Evolutionary conservation across 2,329 filamentous ascomycete genomes (phyloP), one percentile per base, ranked within the genome.

Genomic region (Thyridium curvatum): DNA sequence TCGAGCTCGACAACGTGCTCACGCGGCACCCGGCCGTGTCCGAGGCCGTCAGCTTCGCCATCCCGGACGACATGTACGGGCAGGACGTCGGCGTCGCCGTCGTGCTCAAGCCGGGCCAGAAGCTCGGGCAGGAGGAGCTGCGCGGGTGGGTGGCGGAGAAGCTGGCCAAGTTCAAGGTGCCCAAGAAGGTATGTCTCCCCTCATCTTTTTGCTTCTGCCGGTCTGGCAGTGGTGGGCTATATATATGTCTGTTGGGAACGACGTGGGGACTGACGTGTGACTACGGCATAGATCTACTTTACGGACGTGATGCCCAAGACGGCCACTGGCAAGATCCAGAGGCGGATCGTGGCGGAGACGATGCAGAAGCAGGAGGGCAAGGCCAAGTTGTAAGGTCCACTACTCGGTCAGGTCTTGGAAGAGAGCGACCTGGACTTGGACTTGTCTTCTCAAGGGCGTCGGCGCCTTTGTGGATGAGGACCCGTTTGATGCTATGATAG

Each of bases 271-370:
- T 52, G 28, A 50, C 30, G 16, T 41, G 35, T 41, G 32, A 18
- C 18, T 41, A 13, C 38, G n/a, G n/a, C n/a, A n/a, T n/a, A 84
- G 81, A 69, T 90, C 29, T 93, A 85, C 68, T 89, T 93, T 52
- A 86, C 86, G 29, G 75, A 87, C 41, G 66, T 82, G 47, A 94
- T 94, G 79, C 87, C 87, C 46, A 94, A 94, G 73, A 91, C 88
- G 4, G 86, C 87, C n/a, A 94, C 87, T 6, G 87, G 87, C 40
- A 94, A 94, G 71, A 84, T 94, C 42, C 87, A 94, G 64, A 71
- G 87, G 44, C 76, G 86, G 45, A 86, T 90, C 52, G 86, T 94
- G n/a, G 86, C 86, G 12, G 86, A 91, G 61, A 78, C 77, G 21
- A 91, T 94, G 85, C 69, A 82, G 60, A 86, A 86, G 69, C 74